Percentiles rank a stretch among this genome's conserved stretches.
These are phyloP conservation scores for Bondarzewia mesenterica DNA, from an alignment of 1,284 basidiomycete genomes.

Conservation along the genomic window DNA sequence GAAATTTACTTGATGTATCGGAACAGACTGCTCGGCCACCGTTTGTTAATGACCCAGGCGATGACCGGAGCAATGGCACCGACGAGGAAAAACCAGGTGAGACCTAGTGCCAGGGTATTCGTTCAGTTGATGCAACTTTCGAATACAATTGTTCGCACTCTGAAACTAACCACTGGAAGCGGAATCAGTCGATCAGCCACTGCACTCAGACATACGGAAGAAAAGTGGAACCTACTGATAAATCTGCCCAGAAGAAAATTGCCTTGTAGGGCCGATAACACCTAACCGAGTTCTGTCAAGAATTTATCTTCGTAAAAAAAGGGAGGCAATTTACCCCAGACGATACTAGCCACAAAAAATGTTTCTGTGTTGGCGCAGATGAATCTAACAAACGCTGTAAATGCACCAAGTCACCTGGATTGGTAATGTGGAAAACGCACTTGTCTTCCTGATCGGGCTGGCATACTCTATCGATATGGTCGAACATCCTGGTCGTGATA, in stretches of 20 bases:
- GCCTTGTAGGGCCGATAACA: slow-evolving; percentile 12
- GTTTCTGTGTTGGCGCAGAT: slow-evolving; percentile 35
- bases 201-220: not conserved
- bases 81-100: slow-evolving; percentile 40
- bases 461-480: slow-evolving; percentile 48
- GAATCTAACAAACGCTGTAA: slow-evolving; percentile 23
- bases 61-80: slow-evolving; percentile 35
- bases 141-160: not conserved
- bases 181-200: not conserved
- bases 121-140: slow-evolving; percentile 6
- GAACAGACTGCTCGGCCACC: slow-evolving; percentile 30
- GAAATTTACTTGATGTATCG: slow-evolving; percentile 36
- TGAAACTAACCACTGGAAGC: slow-evolving; percentile 5
- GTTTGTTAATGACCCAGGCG: slow-evolving; percentile 27
- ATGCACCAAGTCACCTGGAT: slow-evolving; percentile 13
- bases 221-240: slow-evolving; percentile 9
- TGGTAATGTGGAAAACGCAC: slow-evolving; percentile 14
- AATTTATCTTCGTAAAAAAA: slow-evolving; percentile 7
- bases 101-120: slow-evolving; percentile 13
- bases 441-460: slow-evolving; percentile 32
- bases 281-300: slow-evolving; percentile 1
- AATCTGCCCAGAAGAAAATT: slow-evolving; percentile 11
- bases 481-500: slow-evolving; percentile 39
- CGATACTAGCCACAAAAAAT: slow-evolving; percentile 8
- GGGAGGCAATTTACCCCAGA: slow-evolving; percentile 22